Conservation (phyloP, 2,329 filamentous ascomycete species). For the Sordariomycetes sp. region DNA sequence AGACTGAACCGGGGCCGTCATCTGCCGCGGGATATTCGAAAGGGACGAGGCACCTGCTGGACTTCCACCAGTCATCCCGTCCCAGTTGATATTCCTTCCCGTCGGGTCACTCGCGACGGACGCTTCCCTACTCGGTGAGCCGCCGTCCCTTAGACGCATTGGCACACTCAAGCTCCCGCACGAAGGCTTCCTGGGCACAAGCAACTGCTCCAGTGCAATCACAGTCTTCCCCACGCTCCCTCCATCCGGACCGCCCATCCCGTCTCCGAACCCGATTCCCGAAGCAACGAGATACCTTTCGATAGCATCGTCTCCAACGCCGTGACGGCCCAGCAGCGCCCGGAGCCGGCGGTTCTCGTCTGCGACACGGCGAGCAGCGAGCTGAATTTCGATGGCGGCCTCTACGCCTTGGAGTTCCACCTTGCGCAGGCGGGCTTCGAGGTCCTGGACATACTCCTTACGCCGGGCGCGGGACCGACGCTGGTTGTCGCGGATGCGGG, state of each 20-base stretch:
- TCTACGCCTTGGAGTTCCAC: constrained; percentile 55
- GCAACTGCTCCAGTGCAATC: constrained; percentile 21
- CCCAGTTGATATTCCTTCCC: background rate
- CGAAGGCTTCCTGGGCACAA: constrained; percentile 20
- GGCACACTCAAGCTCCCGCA: constrained; percentile 14
- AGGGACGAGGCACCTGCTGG: background rate
- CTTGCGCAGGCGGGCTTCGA: constrained; percentile 45
- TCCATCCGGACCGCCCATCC: constrained; percentile 2
- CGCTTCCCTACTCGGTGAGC: constrained; percentile 3
- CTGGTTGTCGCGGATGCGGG: constrained; percentile 63
- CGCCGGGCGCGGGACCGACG: constrained; percentile 60
- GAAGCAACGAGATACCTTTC: constrained; percentile 18
- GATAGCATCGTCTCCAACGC: constrained; percentile 43
- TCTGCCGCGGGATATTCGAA: background rate
- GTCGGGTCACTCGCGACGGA: constrained; percentile 1
- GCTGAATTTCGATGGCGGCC: constrained; percentile 59
- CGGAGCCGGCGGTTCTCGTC: constrained; percentile 57
- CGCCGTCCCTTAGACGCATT: constrained; percentile 8
- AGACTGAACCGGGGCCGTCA: background rate
- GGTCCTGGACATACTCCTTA: constrained; percentile 58
- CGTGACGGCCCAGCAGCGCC: constrained; percentile 40
- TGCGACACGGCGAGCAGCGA: constrained; percentile 52
- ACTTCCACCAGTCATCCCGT: background rate
- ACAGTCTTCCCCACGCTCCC: constrained; percentile 9
- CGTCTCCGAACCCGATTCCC: background rate